Evolutionary conservation across 495 filamentous ascomycete genomes (phyloP), one percentile per base, ranked within the genome.

Genomic region (Penicillium psychrofluorescens): DNA sequence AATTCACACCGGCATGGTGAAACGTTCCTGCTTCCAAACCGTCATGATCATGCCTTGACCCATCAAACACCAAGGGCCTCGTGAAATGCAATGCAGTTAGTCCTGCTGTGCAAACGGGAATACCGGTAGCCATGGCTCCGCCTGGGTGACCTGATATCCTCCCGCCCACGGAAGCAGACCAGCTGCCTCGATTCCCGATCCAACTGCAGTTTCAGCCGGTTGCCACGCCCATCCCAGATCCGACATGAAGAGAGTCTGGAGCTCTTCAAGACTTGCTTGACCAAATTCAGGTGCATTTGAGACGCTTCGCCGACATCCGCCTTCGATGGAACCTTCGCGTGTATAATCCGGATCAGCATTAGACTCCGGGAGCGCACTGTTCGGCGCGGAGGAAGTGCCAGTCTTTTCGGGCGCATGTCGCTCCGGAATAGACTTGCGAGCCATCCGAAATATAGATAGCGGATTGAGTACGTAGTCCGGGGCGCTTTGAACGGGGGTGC

Each of bases 151-250:
- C 28, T 55, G 32, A 37, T 50, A 54, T 10, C 60, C 60, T 13
- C 57, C 60, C 33, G 59, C 58, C 61, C 58, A 64, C 10, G 61
- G 61, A 14, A 59, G 42, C 11, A 64, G 34, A 0, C 58, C 56
- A 12, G 51, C 52, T 2, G 43, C 44, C 13, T 62, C 61, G 16
- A 57, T 50, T 0, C 58, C 61, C 2, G 60, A 61, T 7, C 56
- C 56, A 9, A 64, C 49, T 8, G 58, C 54, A 3, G 61, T 64
- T 12, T 64, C 58, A 15, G 61, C 58, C 6, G 61, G 61, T 33
- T 64, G 61, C 61, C 61, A 64, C 9, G 58, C 51, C 60, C 60
- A 63, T 7, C 60, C 60, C 11, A 63, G 35, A 42, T 63, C 60
- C 8, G 60, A 64, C 49, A 61, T 64, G 42, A 62, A 61, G 1